These are phyloP conservation scores for Fusarium nelsonii DNA, from an alignment of 2,329 filamentous ascomycete species.

Conservation along the genomic window DNA sequence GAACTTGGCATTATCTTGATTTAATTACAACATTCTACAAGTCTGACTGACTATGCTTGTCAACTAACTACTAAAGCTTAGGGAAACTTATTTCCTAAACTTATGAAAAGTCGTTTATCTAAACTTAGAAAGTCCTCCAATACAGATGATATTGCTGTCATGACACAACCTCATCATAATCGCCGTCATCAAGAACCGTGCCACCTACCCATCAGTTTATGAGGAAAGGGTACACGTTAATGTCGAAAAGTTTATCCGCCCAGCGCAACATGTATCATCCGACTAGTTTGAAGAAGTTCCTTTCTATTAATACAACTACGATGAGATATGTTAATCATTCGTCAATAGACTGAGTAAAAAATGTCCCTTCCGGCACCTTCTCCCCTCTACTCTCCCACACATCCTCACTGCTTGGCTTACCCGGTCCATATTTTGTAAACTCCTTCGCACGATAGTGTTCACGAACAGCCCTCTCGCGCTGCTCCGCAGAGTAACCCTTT, in stretches of 20 bases:
- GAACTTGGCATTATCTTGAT: too few species aligned
- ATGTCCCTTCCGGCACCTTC: constrained; percentile 64
- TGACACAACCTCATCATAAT: too few species aligned
- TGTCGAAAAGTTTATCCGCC: too few species aligned
- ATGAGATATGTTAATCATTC: constrained; percentile 16
- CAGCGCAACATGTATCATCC: too few species aligned
- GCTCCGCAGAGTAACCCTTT: constrained; percentile 69
- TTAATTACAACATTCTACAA: too few species aligned
- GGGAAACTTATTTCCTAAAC: neutral
- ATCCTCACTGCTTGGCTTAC: constrained; percentile 83
- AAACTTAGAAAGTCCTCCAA: too few species aligned
- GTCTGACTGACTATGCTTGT: too few species aligned
- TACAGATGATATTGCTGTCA: too few species aligned
- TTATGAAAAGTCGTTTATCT: neutral
- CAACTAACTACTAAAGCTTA: too few species aligned
- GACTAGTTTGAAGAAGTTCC: neutral
- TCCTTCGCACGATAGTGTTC: constrained; percentile 77
- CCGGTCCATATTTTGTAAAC: constrained; percentile 72
- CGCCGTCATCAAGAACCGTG: too few species aligned
- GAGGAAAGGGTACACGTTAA: neutral
- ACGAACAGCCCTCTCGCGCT: constrained; percentile 72
- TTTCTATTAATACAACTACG: constrained; percentile 12
- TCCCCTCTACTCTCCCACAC: constrained; percentile 83
- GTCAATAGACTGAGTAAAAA: constrained; percentile 59
- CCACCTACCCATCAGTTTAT: too few species aligned